Conservation (phyloP, 805 yeast species). For the Saccharomycopsis sp. region DNA sequence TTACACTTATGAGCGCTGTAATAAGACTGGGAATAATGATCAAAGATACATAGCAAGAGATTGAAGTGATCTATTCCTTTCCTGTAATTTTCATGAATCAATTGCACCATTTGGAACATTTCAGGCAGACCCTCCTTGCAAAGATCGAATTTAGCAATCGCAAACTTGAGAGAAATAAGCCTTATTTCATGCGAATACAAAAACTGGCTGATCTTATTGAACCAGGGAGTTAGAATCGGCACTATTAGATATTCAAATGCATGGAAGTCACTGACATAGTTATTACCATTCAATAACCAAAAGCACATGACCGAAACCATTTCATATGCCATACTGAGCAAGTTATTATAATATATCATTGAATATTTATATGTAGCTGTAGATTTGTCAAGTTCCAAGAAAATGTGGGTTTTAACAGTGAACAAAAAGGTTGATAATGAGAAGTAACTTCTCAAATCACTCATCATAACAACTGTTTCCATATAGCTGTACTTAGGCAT, state of each 20-base stretch:
- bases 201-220: constrained; percentile 8
- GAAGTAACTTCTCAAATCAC: constrained; percentile 3
- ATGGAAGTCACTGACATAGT: constrained; percentile 10
- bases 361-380: background rate
- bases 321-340: constrained; percentile 4
- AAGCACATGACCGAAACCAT: constrained; percentile 5
- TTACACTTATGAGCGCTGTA: background rate
- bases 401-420: constrained; percentile 11
- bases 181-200: constrained; percentile 11
- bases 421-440: constrained; percentile 9
- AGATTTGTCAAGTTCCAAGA: constrained; percentile 11
- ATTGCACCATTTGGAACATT: background rate
- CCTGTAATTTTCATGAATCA: background rate
- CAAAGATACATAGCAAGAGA: background rate
- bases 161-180: constrained; percentile 11
- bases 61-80: background rate
- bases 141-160: background rate
- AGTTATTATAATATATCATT: constrained; percentile 1
- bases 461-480: background rate
- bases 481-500: constrained; percentile 8
- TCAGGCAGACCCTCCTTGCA: background rate
- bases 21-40: background rate
- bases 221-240: background rate
- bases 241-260: constrained; percentile 9
- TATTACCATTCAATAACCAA: constrained; percentile 14